Percentiles rank a stretch among this genome's conserved stretches.
Conservation (phyloP, 495 filamentous ascomycete genomes). For the Penicillium bovifimosum region DNA sequence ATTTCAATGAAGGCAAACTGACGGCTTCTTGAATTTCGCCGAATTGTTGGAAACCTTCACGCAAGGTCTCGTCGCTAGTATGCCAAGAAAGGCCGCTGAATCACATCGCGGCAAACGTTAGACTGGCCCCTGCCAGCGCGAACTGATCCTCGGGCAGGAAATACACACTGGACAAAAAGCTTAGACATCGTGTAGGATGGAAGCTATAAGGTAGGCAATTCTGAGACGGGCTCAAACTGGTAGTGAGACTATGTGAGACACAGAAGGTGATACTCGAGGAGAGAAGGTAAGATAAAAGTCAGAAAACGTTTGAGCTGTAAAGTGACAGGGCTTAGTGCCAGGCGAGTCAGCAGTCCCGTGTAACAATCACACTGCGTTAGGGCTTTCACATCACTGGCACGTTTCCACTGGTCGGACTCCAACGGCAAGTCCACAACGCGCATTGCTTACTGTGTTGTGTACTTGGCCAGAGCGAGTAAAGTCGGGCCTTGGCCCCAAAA, state of each 20-base stretch:
- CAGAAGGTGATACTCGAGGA: not conserved
- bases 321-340: conserved; percentile 21
- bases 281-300: conserved; percentile 1
- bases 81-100: conserved; percentile 93
- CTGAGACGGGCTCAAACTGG: not conserved
- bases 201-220: not conserved
- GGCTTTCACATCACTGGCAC: conserved; percentile 20
- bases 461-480: conserved; percentile 5
- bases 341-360: conserved; percentile 29
- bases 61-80: conserved; percentile 79
- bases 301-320: conserved; percentile 8
- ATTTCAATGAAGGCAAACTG: conserved; percentile 34
- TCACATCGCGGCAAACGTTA: conserved; percentile 7
- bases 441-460: conserved; percentile 19
- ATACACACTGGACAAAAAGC: conserved; percentile 27
- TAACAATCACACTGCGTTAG: conserved; percentile 31
- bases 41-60: conserved; percentile 83
- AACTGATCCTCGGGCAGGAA: not conserved
- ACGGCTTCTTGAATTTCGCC: conserved; percentile 90
- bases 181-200: conserved; percentile 20
- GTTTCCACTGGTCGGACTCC: conserved; percentile 6
- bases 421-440: conserved; percentile 6
- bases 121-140: not conserved
- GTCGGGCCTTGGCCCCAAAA: conserved; percentile 2
- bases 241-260: not conserved